Base-by-base conservation (phyloP, 2,329 filamentous ascomycete species). In the Myriosclerotinia scirpicola region DNA sequence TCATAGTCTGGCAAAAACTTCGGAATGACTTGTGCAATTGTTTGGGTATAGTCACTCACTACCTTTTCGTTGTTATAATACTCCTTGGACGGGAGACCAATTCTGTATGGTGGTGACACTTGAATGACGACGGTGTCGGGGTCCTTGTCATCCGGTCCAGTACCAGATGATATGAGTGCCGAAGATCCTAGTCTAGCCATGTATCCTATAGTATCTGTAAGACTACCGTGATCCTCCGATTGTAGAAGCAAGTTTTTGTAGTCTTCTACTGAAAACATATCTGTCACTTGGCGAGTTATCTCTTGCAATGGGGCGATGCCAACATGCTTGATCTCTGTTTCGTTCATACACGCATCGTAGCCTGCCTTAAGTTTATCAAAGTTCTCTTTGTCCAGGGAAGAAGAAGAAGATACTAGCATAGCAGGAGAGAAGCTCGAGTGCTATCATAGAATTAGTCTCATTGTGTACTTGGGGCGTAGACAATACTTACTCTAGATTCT, bases 271-370 rank as follows among this genome's bases (percentile, higher is more conserved):
- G 80, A 78, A 70, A 85, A 84, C 14, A 81, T 75, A 8, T 78
- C 73, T 12, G 81, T 78, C 46, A 90, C 76, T 54, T 83, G 76
- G 17, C 81, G 76, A n/a, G 91, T 78, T 12, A 90, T 76, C 5
- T 82, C 75, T 22, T 81, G 75, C 52, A 92, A 75, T 3, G 88
- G 88, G 67, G 80, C 75, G 7, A 83, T 78, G 2, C 87, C 89
- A 14, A 81, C 74, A 54, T 82, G 76, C 69, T 83, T 82, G 60
- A 90, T 83, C 12, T 79, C 77, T 9, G 83, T 79, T 73, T 88
- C 84, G 71, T 91, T 81, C 76, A 90, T 83, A 73, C 90, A 92
- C 44, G 88, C 84, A 68, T 85, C 78, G 72, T 91, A 92, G 0
- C 83, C 84, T 55, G 82, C 77, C 75, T 89, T 85, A 73, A 92